Evolutionary conservation across 2,329 filamentous ascomycete species (phyloP).

Genomic region (Blumeriella jaapii): DNA sequence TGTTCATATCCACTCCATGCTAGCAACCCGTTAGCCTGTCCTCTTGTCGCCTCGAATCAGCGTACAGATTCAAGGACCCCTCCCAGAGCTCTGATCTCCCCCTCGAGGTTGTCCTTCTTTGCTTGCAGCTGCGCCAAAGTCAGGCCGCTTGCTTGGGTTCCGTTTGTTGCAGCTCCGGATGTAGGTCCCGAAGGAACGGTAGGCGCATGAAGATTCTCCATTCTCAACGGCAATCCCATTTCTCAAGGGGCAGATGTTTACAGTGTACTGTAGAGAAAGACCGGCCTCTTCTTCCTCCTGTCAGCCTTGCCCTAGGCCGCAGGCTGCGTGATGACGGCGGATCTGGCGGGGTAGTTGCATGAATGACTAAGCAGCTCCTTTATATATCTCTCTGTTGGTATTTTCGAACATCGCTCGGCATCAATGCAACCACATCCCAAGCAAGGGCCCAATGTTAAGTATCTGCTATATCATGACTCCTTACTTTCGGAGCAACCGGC

Average conservation of each 20-base stretch:
- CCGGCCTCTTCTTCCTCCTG: constrained; percentile 3
- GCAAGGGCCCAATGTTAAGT: too few relatives aligned
- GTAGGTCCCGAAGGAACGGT: constrained; percentile 69
- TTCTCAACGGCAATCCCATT: constrained; percentile 29
- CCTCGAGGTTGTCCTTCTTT: constrained; percentile 76
- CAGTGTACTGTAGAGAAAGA: background rate
- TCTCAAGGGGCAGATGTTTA: constrained; percentile 4
- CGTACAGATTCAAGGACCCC: constrained; percentile 83
- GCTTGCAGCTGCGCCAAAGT: constrained; percentile 70
- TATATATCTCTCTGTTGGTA: background rate
- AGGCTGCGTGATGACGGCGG: constrained; percentile 13
- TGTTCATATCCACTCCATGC: constrained; percentile 92
- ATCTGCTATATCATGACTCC: too few relatives aligned
- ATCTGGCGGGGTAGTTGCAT: constrained; percentile 15
- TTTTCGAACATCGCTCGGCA: too few relatives aligned
- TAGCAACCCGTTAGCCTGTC: constrained; percentile 33
- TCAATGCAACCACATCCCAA: too few relatives aligned
- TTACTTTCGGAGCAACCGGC: too few relatives aligned
- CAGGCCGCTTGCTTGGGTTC: constrained; percentile 47
- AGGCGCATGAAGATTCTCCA: constrained; percentile 59
- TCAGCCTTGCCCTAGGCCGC: constrained; percentile 19
- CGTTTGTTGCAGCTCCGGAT: constrained; percentile 47
- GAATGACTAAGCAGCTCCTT: background rate
- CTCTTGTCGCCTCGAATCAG: too few relatives aligned
- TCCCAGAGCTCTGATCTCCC: constrained; percentile 74